Evolutionary conservation across 257 asterid species (phyloP).

Genomic region (Capsicum rhomboideum): DNA sequence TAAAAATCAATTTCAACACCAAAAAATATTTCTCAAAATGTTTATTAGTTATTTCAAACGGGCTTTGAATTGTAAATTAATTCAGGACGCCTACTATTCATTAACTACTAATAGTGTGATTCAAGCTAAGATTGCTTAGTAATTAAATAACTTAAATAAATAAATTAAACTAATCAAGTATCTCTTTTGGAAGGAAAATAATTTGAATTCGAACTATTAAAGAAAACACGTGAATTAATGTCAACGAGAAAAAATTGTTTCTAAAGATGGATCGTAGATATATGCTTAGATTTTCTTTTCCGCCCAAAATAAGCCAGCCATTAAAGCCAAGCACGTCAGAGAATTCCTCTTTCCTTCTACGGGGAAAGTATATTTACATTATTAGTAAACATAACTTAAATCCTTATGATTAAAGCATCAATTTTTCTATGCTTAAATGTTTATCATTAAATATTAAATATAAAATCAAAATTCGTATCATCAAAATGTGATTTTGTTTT

Average conservation of each 20-base stretch:
- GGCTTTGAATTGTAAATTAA: not conserved
- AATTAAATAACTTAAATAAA: not conserved
- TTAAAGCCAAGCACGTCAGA: too few relatives aligned
- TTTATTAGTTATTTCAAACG: not conserved
- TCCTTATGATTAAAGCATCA: too few relatives aligned
- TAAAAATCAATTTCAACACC: not conserved
- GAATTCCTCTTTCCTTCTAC: too few relatives aligned
- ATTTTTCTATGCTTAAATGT: too few relatives aligned
- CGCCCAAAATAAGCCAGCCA: too few relatives aligned
- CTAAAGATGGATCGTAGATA: too few relatives aligned
- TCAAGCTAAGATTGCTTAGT: not conserved
- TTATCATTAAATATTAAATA: not conserved
- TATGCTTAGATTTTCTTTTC: too few relatives aligned
- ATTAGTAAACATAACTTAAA: too few relatives aligned
- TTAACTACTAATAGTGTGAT: not conserved
- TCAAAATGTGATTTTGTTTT: not conserved
- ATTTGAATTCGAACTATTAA: too few relatives aligned
- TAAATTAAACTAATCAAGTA: not conserved
- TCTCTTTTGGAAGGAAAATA: not conserved
- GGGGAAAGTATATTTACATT: too few relatives aligned
- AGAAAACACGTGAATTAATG: too few relatives aligned
- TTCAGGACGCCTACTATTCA: not conserved
- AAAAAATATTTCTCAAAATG: not conserved
- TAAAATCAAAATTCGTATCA: not conserved
- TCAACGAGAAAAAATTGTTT: too few relatives aligned